phyloP scores from a whole-genome alignment of 345 rosid genomes.

The Aurinia saxatilis region DNA sequence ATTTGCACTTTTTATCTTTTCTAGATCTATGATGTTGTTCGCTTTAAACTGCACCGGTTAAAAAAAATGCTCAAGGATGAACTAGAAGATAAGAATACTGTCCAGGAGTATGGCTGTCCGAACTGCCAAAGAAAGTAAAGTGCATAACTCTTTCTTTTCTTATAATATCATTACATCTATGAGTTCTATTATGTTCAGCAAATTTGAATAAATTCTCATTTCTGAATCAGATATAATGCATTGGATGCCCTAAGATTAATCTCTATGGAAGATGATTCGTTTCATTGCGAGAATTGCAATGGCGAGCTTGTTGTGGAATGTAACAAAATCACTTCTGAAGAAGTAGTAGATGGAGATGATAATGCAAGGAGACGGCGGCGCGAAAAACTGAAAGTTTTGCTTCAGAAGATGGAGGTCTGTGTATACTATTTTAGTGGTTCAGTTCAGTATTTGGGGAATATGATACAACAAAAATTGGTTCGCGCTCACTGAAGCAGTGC shows the following conservation, averaged over 20 bases:
- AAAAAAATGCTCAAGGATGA: constrained; percentile 80
- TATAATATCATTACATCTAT: background rate
- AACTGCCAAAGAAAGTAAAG: constrained; percentile 71
- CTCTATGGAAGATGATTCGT: constrained; percentile 61
- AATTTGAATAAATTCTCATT: constrained; percentile 13
- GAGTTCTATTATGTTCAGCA: background rate
- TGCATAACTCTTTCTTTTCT: constrained; percentile 5
- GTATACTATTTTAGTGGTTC: background rate
- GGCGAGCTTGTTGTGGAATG: constrained; percentile 89
- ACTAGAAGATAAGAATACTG: constrained; percentile 75
- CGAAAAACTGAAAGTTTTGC: constrained; percentile 70
- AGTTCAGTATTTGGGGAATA: background rate
- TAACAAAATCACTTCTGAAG: constrained; percentile 76
- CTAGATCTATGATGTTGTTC: constrained; percentile 78
- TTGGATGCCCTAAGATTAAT: constrained; percentile 72
- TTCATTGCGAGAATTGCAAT: constrained; percentile 86
- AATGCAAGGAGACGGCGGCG: constrained; percentile 74
- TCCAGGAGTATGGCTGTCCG: constrained; percentile 89
- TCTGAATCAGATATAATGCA: constrained; percentile 61
- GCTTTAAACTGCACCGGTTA: constrained; percentile 66
- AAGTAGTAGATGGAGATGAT: constrained; percentile 86
- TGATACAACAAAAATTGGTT: background rate
- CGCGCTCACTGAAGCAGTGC: background rate
- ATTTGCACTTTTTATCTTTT: constrained; percentile 14
- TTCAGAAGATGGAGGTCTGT: constrained; percentile 71